phyloP scores from a whole-genome alignment of 768 basidiomycete species.

The Amanita muscaria region DNA sequence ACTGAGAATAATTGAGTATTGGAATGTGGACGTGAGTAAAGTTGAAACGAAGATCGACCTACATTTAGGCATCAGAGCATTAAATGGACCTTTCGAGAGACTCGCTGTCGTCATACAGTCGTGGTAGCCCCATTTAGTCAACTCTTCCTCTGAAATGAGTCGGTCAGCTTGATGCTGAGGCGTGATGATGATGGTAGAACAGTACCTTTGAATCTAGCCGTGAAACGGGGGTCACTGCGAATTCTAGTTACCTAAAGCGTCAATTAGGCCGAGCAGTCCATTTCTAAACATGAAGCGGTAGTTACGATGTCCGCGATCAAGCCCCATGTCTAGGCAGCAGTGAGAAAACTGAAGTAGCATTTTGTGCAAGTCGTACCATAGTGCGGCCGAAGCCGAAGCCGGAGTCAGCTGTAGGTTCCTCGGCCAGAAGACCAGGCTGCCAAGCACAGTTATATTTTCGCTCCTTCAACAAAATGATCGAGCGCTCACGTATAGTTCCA shows the following conservation, averaged over 20 bases:
- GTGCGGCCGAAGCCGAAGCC: constrained; percentile 19
- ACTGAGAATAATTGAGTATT: constrained; percentile 9
- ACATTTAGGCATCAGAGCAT: constrained; percentile 16
- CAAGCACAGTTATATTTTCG: neutral
- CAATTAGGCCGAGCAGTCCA: too few species aligned
- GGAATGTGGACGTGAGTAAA: too few species aligned
- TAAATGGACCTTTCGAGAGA: constrained; percentile 13
- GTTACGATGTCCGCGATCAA: constrained; percentile 16
- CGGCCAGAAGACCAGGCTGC: constrained; percentile 15
- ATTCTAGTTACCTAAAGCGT: constrained; percentile 18
- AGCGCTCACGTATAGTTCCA: constrained; percentile 30
- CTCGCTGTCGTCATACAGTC: constrained; percentile 12
- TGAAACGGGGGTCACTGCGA: constrained; percentile 15
- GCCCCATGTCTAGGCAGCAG: constrained; percentile 12
- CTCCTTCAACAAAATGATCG: too few species aligned
- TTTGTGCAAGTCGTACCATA: constrained; percentile 13
- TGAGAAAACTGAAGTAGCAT: neutral
- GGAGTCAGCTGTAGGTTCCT: constrained; percentile 8
- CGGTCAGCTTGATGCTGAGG: too few species aligned
- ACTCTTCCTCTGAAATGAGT: neutral
- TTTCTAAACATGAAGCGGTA: too few species aligned
- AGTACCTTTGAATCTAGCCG: constrained; percentile 11
- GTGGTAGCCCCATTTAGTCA: constrained; percentile 17
- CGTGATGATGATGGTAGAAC: neutral
- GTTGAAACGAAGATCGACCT: neutral